Conservation (phyloP, 139 green algal species). For the Dunaliella primolecta region DNA sequence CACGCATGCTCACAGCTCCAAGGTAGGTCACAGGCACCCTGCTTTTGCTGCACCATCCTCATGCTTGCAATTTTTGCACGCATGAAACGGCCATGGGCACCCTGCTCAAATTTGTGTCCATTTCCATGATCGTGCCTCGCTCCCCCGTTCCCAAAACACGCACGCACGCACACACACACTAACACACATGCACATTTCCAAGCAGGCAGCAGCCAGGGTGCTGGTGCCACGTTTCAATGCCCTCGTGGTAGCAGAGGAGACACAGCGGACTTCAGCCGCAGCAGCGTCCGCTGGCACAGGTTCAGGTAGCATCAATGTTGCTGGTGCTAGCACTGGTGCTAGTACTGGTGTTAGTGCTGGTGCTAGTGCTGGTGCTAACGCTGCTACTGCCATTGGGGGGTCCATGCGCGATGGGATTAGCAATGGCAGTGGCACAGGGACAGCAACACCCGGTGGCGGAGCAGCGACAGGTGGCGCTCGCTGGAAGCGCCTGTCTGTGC, state of each 20-base stretch:
- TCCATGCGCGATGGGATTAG: not conserved
- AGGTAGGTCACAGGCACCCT: not conserved
- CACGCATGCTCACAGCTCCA: not conserved
- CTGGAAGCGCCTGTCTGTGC: too few species aligned
- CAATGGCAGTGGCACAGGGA: not conserved
- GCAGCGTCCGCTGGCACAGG: not conserved
- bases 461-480: not conserved
- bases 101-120: too few species aligned
- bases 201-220: not conserved
- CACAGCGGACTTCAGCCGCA: not conserved
- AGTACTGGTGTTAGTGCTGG: not conserved
- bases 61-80: not conserved
- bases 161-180: not conserved
- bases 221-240: not conserved
- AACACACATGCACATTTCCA: not conserved
- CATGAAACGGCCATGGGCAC: too few species aligned
- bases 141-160: not conserved
- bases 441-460: not conserved
- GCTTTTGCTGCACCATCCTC: not conserved
- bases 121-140: not conserved
- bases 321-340: not conserved
- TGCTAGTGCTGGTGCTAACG: not conserved
- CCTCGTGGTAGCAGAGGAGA: not conserved
- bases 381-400: not conserved
- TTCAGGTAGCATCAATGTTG: not conserved